Evolutionary conservation across 176 grass and related monocot genomes (phyloP), one percentile per base, ranked within the genome.

Genomic region (Neostapfia colusana): DNA sequence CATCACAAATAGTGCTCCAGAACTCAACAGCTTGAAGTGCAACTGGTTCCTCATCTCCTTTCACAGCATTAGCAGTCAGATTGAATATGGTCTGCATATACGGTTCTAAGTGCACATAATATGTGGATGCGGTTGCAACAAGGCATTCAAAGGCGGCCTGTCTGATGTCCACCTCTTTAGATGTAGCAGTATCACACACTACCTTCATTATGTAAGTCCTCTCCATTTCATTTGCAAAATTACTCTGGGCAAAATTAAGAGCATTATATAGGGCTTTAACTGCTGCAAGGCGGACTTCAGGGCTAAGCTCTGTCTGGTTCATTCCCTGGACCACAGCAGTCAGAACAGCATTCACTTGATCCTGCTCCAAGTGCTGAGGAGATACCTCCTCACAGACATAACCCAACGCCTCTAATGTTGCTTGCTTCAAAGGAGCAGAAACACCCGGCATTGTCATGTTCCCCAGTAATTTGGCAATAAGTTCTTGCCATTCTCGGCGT

Each of bases 371-470:
- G 80, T 93, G 80, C 72, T 85, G 80, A 50, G 93, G 85, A 76
- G 86, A 87, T 67, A 93, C 82, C 88, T 97, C 93, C 81, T 97
- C 93, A 31, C 93, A 97, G n/a, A 97, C 88, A 91, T 97, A 93
- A 27, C 93, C 93, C 76, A 97, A 58, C 57, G 93, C 72, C 73
- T 97, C 93, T 65, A 97, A 69, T 46, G 93, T 97, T 80, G 93
- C 83, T 83, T 97, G 90, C 73, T 93, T 97, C 69, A 97, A 72
- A 50, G 79, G 58, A 70, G 75, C 77, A 67, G 88, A 74, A 61
- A 88, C 85, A 50, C 85, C 78, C 2, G 28, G 73, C 13, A 56
- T 72, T 3, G 90, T 97, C 88, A 93, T 92, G 48, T 89, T 91
- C 53, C 65, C 62, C 83, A 97, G 60, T 40, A 97, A 84, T 76